These are phyloP conservation scores for Fusarium hostae DNA, from an alignment of 2,329 filamentous ascomycete genomes.

Conservation along the genomic window DNA sequence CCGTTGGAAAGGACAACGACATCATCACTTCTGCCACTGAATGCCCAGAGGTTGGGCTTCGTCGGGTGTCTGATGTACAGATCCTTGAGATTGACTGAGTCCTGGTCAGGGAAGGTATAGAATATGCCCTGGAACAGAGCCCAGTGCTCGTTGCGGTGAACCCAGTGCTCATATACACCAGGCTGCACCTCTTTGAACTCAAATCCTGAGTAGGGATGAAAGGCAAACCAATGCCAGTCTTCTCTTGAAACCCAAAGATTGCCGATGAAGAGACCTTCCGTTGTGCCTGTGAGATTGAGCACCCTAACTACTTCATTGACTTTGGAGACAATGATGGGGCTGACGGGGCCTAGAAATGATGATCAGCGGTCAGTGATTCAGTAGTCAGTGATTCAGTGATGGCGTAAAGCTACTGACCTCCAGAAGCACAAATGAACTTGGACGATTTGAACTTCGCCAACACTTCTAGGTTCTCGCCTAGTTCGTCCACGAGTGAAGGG, in stretches of 20 bases:
- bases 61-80: slow-evolving; percentile 44
- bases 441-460: slow-evolving; percentile 47
- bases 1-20: slow-evolving; percentile 48
- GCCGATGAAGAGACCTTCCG: slow-evolving; percentile 50
- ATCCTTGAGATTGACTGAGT: slow-evolving; percentile 47
- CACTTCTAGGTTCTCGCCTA: slow-evolving; percentile 47
- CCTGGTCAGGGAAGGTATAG: slow-evolving; percentile 45
- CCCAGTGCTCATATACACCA: slow-evolving; percentile 48
- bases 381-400: background rate
- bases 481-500: slow-evolving; percentile 50
- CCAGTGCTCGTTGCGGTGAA: slow-evolving; percentile 46
- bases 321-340: slow-evolving; percentile 41
- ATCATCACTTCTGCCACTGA: slow-evolving; percentile 47
- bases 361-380: background rate
- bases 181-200: slow-evolving; percentile 49
- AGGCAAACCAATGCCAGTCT: slow-evolving; percentile 49
- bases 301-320: slow-evolving; percentile 49
- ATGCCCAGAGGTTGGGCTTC: slow-evolving; percentile 46
- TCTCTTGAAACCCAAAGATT: slow-evolving; percentile 43
- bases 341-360: slow-evolving; percentile 40
- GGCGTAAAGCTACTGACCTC: background rate
- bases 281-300: slow-evolving; percentile 50
- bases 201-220: slow-evolving; percentile 50
- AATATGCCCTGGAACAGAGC: slow-evolving; percentile 41
- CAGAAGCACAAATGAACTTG: slow-evolving; percentile 51